Conservation (phyloP, 495 filamentous ascomycete genomes). For the Neurospora sp. region DNA sequence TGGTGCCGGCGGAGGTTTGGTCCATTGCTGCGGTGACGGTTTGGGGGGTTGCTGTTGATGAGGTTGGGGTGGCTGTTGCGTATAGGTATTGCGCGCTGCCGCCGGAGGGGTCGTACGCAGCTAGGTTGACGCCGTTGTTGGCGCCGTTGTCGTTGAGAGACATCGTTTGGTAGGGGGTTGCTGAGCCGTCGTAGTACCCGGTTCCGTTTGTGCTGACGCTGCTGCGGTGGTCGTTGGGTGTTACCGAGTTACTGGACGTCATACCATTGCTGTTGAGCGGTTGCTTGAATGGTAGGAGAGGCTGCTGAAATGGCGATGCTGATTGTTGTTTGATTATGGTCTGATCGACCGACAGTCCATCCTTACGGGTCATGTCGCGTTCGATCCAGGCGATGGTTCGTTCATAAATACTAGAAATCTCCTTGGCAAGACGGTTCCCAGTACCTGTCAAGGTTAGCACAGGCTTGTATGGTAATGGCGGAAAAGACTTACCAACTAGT, state of each 20-base stretch:
- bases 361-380: slow-evolving; percentile 25
- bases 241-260: background rate
- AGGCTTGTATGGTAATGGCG: background rate
- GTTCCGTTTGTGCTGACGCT: slow-evolving; percentile 13
- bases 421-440: slow-evolving; percentile 19
- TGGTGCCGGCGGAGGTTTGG: slow-evolving; percentile 6
- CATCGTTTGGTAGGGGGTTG: slow-evolving; percentile 15
- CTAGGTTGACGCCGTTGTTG: slow-evolving; percentile 9
- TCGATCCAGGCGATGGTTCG: slow-evolving; percentile 36
- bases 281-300: background rate
- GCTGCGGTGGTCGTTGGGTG: slow-evolving; percentile 8
- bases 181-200: slow-evolving; percentile 15
- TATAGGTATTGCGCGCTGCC: slow-evolving; percentile 14
- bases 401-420: background rate
- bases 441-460: slow-evolving; percentile 17
- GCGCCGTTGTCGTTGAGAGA: slow-evolving; percentile 2
- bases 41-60: slow-evolving; percentile 4
- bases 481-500: slow-evolving; percentile 44
- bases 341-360: slow-evolving; percentile 3
- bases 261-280: background rate
- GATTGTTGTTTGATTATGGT: slow-evolving; percentile 5
- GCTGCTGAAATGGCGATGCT: slow-evolving; percentile 6
- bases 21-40: slow-evolving; percentile 3
- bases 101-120: slow-evolving; percentile 7
- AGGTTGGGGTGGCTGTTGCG: slow-evolving; percentile 5